Base-by-base conservation (phyloP, 2,329 filamentous ascomycete species). In the Neonectria coccinea region DNA sequence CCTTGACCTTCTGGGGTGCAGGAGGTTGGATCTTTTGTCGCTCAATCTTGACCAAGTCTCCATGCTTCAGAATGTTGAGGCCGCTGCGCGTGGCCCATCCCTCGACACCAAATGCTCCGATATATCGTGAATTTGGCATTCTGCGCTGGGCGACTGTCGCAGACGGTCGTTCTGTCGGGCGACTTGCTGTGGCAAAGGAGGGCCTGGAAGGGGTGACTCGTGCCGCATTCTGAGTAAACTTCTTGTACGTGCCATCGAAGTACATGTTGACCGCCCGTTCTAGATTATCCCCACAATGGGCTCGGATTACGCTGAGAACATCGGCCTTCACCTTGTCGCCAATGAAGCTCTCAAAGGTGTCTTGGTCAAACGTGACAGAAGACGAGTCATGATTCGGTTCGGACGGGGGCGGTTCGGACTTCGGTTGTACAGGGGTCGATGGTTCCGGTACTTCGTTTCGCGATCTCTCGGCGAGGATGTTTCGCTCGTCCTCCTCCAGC, bases 41-140 rank as follows among this genome's bases (percentile, higher is more conserved):
- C 79, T 98, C 95, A 48, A 99, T 97, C 54, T 86, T 89, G 62
- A 99, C 89, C n/a, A 81, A 73, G 69, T 98, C 95, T 16, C 92
- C 93, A 73, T 97, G 92, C 69, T 89, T 91, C 27, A 99, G 76
- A 6, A 97, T 76, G 41, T 88, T 88, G 3, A 81, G 81, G 0
- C 95, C 95, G 77, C 93, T 97, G 72, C 90, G 89, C 4, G 95
- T 98, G 6, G 93, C 90, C 96, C 96, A 99, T 5, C 91, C 96
- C 58, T 91, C 93, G 5, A 92, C 94, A 9, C 96, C 96, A 78
- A 98, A 96, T 0, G 94, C 93, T 18, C 96, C 96, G 65, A 98
- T 87, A 73, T 98, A 99, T 73, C 96, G 81, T 36, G 74, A 77
- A 3, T 76, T 73, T 0, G 83, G 81, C 59, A 81, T 79, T 5